A percentile compares a stretch with the other conserved stretches of the same genome.
Conservation (phyloP, 345 rosid genomes). For the Trapa bicornis region DNA sequence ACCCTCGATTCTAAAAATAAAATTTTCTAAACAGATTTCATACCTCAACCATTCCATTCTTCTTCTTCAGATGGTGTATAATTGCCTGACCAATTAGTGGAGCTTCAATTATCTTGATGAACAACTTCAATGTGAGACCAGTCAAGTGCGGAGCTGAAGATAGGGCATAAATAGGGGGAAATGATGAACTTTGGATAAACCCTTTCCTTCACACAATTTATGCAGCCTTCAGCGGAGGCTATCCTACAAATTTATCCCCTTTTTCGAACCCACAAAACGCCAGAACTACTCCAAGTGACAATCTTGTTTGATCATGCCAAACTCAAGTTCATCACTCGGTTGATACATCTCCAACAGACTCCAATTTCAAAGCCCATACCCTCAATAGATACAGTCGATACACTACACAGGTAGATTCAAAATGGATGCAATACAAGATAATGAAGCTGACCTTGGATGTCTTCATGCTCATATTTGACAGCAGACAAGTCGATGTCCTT, state of each 20-base stretch:
- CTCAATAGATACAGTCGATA: no score
- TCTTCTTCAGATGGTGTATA: constrained; percentile 38
- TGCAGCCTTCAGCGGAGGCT: background rate
- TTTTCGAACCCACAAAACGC: background rate
- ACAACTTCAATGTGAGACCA: constrained; percentile 49
- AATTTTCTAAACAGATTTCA: background rate
- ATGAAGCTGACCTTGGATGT: constrained; percentile 33
- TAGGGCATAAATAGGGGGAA: background rate
- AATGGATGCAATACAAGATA: background rate
- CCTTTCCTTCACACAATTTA: background rate
- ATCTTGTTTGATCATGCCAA: background rate
- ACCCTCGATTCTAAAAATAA: background rate
- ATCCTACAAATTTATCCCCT: background rate
- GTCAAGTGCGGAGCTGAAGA: constrained; percentile 72
- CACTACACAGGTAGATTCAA: background rate
- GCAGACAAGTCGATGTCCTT: constrained; percentile 40
- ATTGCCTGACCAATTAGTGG: constrained; percentile 52
- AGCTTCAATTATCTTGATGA: constrained; percentile 46
- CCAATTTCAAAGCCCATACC: background rate
- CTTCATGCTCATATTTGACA: constrained; percentile 42
- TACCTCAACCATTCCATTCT: constrained; percentile 34
- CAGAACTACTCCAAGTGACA: background rate
- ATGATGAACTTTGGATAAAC: background rate
- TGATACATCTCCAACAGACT: background rate
- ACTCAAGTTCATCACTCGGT: background rate